These are phyloP conservation scores for Yamadazyma membranifaciens DNA, from an alignment of 1,139 yeast genomes.

Conservation along the genomic window DNA sequence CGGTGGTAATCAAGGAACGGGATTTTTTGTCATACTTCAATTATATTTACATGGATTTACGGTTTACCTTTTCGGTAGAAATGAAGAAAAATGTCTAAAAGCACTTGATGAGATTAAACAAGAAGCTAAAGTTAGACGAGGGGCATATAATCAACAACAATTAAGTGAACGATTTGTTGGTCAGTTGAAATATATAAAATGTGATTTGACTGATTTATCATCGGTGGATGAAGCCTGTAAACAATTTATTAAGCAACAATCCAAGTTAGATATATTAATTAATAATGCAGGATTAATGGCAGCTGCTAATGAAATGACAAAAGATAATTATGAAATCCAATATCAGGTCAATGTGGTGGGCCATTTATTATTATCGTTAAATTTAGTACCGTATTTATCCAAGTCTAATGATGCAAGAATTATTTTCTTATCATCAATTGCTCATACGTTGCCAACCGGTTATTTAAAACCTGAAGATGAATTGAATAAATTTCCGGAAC, in stretches of 20 bases:
- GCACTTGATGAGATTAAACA: slow-evolving; percentile 35
- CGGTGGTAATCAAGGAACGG: slow-evolving; percentile 48
- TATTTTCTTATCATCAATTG: slow-evolving; percentile 33
- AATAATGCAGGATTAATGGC: slow-evolving; percentile 47
- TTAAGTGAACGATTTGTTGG: slow-evolving; percentile 22
- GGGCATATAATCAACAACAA: slow-evolving; percentile 16
- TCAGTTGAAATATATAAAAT: slow-evolving; percentile 24
- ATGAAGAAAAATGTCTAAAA: slow-evolving; percentile 31
- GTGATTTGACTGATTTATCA: slow-evolving; percentile 34
- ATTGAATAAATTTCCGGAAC: slow-evolving; percentile 25
- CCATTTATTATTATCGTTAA: slow-evolving; percentile 33
- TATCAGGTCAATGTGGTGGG: slow-evolving; percentile 41
- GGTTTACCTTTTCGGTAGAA: slow-evolving; percentile 43
- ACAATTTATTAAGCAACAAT: slow-evolving; percentile 23
- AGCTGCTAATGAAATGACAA: slow-evolving; percentile 32
- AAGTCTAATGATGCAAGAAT: slow-evolving; percentile 30
- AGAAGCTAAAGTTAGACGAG: slow-evolving; percentile 20
- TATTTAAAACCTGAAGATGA: slow-evolving; percentile 25
- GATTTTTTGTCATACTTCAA: slow-evolving; percentile 41
- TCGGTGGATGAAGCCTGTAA: slow-evolving; percentile 31
- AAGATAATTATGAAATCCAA: slow-evolving; percentile 41
- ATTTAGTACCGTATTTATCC: slow-evolving; percentile 28
- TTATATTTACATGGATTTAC: slow-evolving; percentile 43
- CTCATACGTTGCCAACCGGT: slow-evolving; percentile 26
- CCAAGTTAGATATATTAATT: slow-evolving; percentile 32